Evolutionary conservation across 192 early-diverging fungal species (phyloP), one percentile per base, ranked within the genome.

Genomic region (Podila epicladia): DNA sequence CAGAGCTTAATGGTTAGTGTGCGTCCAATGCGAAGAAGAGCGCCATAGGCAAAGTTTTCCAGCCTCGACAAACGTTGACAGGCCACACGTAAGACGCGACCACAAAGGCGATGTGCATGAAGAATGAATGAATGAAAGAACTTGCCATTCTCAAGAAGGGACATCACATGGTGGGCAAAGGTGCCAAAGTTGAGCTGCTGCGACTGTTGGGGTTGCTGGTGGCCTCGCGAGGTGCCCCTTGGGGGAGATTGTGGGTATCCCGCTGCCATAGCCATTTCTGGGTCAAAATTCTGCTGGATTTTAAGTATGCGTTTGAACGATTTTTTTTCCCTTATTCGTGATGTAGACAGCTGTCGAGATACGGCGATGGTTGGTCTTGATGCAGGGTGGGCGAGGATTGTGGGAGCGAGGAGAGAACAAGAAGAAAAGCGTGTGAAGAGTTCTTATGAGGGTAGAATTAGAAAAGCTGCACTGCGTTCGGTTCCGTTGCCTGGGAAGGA

Each of bases 111-210:
- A 45, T 24, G 53, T 55, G n/a, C 20, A 55, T 55, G n/a, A 55
- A 55, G 24, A 55, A 55, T 24, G 24, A 55, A 55, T 55, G 50
- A 8, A 53, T 53, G 50, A 19, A 55, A n/a, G 24, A n/a, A 69
- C 77, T 80, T 73, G 65, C 77, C 77, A 80, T 80, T 80, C 37
- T 80, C 77, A 33, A 80, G 67, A 19, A 80, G 65, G 24, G 77
- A 64, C 77, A 80, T 72, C 29, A 80, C 67, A 73, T 80, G 77
- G 45, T 65, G 49, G 5, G 77, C 77, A 73, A 80, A 80, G 5
- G 77, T 80, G 51, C 77, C 77, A 64, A 80, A 80, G 48, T 68
- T 80, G 62, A 80, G 64, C 58, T 80, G 59, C 59, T 61, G 77
- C 31, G 77, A 80, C 20, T 73, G 77, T 20, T 61, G 59, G 15